phyloP scores from a whole-genome alignment of 345 rosid genomes.

The Adansonia digitata region DNA sequence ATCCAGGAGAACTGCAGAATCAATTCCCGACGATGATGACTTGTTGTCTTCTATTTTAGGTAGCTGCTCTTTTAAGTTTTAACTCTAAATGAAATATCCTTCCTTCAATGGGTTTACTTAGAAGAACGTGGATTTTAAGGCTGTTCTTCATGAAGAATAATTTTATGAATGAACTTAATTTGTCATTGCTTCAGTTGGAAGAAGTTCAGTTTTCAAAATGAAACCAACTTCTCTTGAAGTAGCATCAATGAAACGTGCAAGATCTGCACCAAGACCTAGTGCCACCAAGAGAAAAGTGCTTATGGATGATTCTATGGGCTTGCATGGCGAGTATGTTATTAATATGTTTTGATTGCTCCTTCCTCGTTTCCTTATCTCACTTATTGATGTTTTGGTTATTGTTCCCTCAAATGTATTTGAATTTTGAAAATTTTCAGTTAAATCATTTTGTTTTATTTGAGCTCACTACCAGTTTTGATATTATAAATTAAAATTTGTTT shows the following conservation, averaged over 20 bases:
- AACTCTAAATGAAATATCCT: neutral
- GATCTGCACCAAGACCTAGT: conserved; percentile 51
- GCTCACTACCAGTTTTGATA: neutral
- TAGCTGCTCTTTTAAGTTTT: conserved; percentile 30
- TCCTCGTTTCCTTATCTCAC: neutral
- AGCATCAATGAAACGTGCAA: conserved; percentile 56
- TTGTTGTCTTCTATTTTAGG: conserved; percentile 93
- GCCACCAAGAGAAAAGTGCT: conserved; percentile 83
- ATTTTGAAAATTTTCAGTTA: neutral
- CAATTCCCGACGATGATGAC: conserved; percentile 93
- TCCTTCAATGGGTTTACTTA: neutral
- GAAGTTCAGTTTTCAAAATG: conserved; percentile 72
- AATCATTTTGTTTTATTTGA: neutral
- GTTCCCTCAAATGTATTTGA: neutral
- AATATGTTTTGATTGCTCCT: neutral
- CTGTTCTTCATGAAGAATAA: neutral
- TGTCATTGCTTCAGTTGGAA: conserved; percentile 54
- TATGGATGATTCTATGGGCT: conserved; percentile 88
- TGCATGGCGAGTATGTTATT: conserved; percentile 94
- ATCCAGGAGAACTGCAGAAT: conserved; percentile 52
- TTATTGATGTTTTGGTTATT: neutral
- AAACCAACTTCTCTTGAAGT: conserved; percentile 60
- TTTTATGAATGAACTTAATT: neutral
- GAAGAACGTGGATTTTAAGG: neutral
- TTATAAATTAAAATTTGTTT: neutral